phyloP scores from a whole-genome alignment of 164 flowering plant genomes.

The Chimonanthus salicifolius region DNA sequence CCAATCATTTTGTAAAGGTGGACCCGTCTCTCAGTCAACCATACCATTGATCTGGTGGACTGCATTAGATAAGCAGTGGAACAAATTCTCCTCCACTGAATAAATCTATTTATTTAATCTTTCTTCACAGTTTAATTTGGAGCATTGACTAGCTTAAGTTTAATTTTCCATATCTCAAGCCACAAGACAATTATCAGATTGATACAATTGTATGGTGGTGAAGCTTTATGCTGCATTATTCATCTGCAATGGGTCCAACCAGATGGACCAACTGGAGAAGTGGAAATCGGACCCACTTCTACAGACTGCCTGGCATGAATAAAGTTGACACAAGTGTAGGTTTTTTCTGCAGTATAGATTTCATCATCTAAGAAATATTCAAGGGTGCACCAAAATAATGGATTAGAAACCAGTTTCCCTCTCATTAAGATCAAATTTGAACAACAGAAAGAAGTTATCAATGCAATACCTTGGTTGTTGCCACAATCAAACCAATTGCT shows the following conservation, averaged over 20 bases:
- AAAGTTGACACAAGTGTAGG: no score
- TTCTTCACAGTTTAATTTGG: not conserved
- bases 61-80: not conserved
- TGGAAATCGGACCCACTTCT: not conserved
- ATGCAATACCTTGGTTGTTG: slow-evolving; percentile 1
- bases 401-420: no score
- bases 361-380: no score
- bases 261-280: not conserved
- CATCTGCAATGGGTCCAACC: not conserved
- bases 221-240: not conserved
- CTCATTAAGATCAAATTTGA: not conserved
- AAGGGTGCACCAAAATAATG: no score
- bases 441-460: not conserved
- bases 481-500: slow-evolving; percentile 11
- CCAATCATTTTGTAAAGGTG: no score
- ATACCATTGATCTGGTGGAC: not conserved
- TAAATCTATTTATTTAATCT: not conserved
- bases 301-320: not conserved
- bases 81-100: not conserved
- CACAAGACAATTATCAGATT: not conserved
- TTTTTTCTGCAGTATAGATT: no score
- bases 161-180: no score
- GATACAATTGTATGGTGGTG: not conserved
- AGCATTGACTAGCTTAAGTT: not conserved
- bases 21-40: not conserved